Evolutionary conservation across 176 grass and related monocot species (phyloP).

Genomic region (Areca catechu): DNA sequence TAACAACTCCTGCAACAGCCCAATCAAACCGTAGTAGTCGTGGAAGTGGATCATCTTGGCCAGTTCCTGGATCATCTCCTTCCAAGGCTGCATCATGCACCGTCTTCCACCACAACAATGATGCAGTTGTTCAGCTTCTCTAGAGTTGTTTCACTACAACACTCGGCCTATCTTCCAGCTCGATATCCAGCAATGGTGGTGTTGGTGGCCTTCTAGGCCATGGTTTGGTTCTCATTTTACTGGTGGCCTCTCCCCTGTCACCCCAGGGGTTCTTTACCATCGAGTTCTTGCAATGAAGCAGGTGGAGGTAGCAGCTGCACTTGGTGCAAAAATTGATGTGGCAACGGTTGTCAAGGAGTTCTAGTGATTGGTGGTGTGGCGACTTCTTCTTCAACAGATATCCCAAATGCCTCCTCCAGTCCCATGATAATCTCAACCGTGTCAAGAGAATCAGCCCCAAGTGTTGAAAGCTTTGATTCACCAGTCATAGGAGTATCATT

Average conservation of each 20-base stretch:
- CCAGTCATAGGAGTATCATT: no score
- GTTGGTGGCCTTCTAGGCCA: conserved; percentile 87
- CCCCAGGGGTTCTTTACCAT: conserved; percentile 92
- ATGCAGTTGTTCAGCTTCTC: conserved; percentile 75
- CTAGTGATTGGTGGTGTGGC: no score
- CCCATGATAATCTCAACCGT: no score
- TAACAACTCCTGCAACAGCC: no score
- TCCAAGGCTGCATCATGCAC: conserved; percentile 91
- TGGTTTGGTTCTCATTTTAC: conserved; percentile 79
- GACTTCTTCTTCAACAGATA: no score
- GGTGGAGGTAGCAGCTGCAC: conserved; percentile 66
- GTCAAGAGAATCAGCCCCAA: no score
- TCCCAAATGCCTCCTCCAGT: no score
- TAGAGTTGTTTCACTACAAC: conserved; percentile 67
- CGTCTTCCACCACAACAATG: conserved; percentile 90
- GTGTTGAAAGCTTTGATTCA: no score
- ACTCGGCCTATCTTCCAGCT: conserved; percentile 49
- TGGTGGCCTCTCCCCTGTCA: conserved; percentile 79
- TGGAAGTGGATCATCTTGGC: no score
- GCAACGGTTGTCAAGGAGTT: conserved; percentile 79
- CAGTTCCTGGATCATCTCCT: no score
- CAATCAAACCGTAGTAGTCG: no score
- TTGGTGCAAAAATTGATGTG: conserved; percentile 69
- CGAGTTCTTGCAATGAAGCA: conserved; percentile 51
- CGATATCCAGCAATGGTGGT: conserved; percentile 50